Conservation (phyloP, 345 rosid species). For the Brassica nigra region DNA sequence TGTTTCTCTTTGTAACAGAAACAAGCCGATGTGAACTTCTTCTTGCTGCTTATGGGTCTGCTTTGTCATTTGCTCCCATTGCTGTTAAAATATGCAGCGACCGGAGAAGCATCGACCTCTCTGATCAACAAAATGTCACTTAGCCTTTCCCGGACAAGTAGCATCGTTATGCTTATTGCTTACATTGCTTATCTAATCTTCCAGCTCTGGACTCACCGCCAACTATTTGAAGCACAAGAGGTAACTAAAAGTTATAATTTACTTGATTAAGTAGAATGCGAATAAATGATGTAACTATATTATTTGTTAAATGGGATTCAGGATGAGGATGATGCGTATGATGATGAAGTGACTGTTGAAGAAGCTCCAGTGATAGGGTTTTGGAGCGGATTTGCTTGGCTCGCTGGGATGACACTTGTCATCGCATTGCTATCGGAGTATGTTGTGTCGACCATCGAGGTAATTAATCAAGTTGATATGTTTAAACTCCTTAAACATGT, state of each 20-base stretch:
- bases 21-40: slow-evolving; percentile 85
- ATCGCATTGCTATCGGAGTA: slow-evolving; percentile 78
- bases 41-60: slow-evolving; percentile 67
- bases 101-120: slow-evolving; percentile 31
- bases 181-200: slow-evolving; percentile 76
- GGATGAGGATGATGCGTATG: slow-evolving; percentile 43
- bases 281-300: not conserved
- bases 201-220: slow-evolving; percentile 77
- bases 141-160: slow-evolving; percentile 71
- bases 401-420: slow-evolving; percentile 75
- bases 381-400: slow-evolving; percentile 83
- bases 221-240: slow-evolving; percentile 37
- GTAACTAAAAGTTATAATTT: slow-evolving; percentile 8
- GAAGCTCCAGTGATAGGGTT: slow-evolving; percentile 77
- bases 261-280: not conserved
- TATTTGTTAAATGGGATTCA: slow-evolving; percentile 5
- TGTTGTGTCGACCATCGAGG: slow-evolving; percentile 87
- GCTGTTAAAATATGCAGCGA: slow-evolving; percentile 50
- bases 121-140: slow-evolving; percentile 49
- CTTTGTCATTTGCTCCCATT: slow-evolving; percentile 77
- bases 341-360: slow-evolving; percentile 45
- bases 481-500: not conserved
- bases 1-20: slow-evolving; percentile 49
- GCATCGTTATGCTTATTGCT: slow-evolving; percentile 79
- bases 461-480: slow-evolving; percentile 16